Base-by-base conservation (phyloP, 495 filamentous ascomycete species). In the Apodospora peruviana region DNA sequence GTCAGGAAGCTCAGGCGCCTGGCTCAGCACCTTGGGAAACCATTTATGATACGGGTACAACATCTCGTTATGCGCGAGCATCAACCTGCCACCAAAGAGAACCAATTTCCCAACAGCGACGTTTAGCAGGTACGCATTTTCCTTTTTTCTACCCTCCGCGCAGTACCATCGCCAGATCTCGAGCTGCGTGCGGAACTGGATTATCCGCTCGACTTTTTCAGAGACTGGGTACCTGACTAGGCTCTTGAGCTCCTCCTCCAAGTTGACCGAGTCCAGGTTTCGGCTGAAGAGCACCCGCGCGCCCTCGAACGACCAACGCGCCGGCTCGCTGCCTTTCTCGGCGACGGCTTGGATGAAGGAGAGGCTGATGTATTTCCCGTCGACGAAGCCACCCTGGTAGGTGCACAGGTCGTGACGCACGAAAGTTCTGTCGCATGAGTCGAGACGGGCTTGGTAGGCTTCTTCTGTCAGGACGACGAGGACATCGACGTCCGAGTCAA, bases 21-120 rank as follows among this genome's bases (percentile, higher is more conserved):
- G 21, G 22, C 40, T 47, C 44, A 61, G 36, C 55, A 56, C 52
- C 22, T 40, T 40, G 43, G 58, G 16, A 37, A 55, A 56, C 58
- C 55, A 61, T 44, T 58, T 58, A 32, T 58, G 56, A 32, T 37
- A 61, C 42, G 56, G 59, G 34, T 58, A 61, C 50, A 61, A 20
- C 43, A 53, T 22, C 41, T 56, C 55, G 24, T 61, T 61, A 8
- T 58, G 25, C 17, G 52, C 50, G 21, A 58, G 43, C 1, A 61
- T 35, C 43, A 61, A 34, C 47, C 59, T 18, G 7, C 52, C 52
- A 5, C 55, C 59, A 40, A 59, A 59, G 42, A 62, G 27, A 5
- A 52, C 38, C 50, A 62, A 24, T 48, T 59, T 59, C 16, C 34
- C 14, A 29, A 41, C 53, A 16, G 59, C 56, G 36, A 52, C 14